These are phyloP conservation scores for Candida pseudofarinosa DNA, from an alignment of 805 yeast species.

Conservation along the genomic window DNA sequence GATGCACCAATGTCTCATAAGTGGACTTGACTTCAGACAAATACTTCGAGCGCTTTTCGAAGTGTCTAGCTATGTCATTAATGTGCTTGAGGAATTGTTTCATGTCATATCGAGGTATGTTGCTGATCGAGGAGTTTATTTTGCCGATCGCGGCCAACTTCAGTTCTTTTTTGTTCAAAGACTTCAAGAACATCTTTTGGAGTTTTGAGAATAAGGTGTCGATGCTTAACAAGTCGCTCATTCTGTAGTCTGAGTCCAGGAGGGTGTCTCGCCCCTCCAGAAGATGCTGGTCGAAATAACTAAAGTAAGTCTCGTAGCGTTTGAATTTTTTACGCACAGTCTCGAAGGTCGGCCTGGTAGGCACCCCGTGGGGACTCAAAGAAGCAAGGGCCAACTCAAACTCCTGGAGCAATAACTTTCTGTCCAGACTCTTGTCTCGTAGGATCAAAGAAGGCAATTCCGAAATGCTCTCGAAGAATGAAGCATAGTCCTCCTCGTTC, in stretches of 20 bases:
- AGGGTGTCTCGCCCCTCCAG: not conserved
- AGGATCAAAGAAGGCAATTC: slow-evolving; percentile 1
- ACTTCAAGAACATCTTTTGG: slow-evolving; percentile 5
- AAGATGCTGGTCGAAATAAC: not conserved
- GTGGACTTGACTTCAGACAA: slow-evolving; percentile 12
- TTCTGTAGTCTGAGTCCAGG: slow-evolving; percentile 1
- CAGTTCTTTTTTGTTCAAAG: slow-evolving; percentile 9
- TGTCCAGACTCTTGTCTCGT: not conserved
- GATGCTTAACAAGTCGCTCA: slow-evolving; percentile 3
- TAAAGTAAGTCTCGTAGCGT: slow-evolving; percentile 7
- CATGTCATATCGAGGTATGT: not conserved
- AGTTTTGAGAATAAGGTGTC: slow-evolving; percentile 9
- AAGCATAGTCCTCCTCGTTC: slow-evolving; percentile 6
- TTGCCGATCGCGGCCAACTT: slow-evolving; percentile 3
- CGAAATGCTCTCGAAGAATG: slow-evolving; percentile 1
- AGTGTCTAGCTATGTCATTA: slow-evolving; percentile 4
- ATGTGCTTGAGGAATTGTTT: not conserved
- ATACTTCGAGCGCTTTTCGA: slow-evolving; percentile 9
- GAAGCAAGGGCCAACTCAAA: slow-evolving; percentile 4
- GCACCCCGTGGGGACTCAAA: not conserved
- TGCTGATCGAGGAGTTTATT: not conserved
- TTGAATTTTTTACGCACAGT: slow-evolving; percentile 6
- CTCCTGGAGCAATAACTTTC: slow-evolving; percentile 1
- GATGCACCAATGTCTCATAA: slow-evolving; percentile 9
- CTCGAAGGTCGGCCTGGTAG: not conserved